phyloP scores from a whole-genome alignment of 306 rosid genomes.

The Fragaria vesca region DNA sequence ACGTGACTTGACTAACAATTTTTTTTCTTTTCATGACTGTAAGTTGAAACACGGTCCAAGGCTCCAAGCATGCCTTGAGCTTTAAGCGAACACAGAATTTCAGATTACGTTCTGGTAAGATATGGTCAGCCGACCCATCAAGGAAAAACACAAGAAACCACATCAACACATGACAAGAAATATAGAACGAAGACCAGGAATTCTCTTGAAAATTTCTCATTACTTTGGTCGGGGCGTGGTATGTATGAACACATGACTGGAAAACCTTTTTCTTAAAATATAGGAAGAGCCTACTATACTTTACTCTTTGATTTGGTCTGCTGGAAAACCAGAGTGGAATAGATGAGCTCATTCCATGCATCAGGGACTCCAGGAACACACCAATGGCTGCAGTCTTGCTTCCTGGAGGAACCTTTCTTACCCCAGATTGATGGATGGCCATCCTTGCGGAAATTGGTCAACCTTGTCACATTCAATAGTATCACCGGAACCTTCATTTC shows the following conservation, averaged over 20 bases:
- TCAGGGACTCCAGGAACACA: conserved; percentile 98
- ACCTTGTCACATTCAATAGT: conserved; percentile 77
- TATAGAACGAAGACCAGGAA: conserved; percentile 1
- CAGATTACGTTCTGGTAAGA: neutral
- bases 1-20: neutral
- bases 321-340: conserved; percentile 56
- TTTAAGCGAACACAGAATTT: neutral
- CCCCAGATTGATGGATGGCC: conserved; percentile 81
- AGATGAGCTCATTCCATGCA: conserved; percentile 88
- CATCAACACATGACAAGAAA: neutral
- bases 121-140: neutral
- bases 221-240: neutral
- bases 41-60: neutral
- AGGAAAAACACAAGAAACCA: neutral
- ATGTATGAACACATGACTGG: neutral
- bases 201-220: neutral
- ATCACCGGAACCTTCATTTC: conserved; percentile 68
- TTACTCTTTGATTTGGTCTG: conserved; percentile 35
- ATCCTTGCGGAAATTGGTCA: conserved; percentile 92
- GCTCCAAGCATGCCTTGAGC: neutral
- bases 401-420: conserved; percentile 54
- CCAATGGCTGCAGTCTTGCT: conserved; percentile 95
- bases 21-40: too few species aligned
- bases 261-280: neutral
- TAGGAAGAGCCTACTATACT: conserved; percentile 6